Conservation (phyloP, 768 basidiomycete species). For the Porpolomopsis calyptriformis region DNA sequence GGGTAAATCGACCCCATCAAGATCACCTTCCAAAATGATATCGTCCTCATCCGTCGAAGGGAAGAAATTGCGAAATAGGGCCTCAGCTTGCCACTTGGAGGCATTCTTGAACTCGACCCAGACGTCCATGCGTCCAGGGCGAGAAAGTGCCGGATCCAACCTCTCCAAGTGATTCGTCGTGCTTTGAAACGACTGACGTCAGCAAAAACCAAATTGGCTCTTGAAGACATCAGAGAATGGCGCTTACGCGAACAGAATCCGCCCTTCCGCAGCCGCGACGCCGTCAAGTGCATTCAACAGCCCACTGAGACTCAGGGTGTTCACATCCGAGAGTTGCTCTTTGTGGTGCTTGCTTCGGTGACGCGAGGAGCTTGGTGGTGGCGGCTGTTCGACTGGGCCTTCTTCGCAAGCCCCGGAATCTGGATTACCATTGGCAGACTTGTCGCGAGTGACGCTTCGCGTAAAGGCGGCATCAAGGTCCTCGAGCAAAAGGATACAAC, state of each 20-base stretch:
- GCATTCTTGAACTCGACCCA: constrained; percentile 88
- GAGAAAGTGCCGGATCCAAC: constrained; percentile 82
- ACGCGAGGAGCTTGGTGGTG: not conserved
- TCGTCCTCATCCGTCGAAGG: constrained; percentile 48
- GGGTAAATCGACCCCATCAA: constrained; percentile 20
- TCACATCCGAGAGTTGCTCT: constrained; percentile 63
- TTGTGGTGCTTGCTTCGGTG: constrained; percentile 30
- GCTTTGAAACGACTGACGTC: constrained; percentile 23
- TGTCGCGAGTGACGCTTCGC: constrained; percentile 59
- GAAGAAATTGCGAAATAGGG: constrained; percentile 86
- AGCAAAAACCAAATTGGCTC: constrained; percentile 4
- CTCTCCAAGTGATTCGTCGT: constrained; percentile 89
- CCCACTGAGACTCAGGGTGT: constrained; percentile 73
- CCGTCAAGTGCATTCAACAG: constrained; percentile 79
- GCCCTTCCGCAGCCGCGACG: constrained; percentile 78
- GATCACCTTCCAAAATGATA: constrained; percentile 8
- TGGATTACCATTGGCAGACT: constrained; percentile 20
- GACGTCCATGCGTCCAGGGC: constrained; percentile 88
- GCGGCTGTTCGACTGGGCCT: constrained; percentile 14
- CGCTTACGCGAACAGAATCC: constrained; percentile 80
- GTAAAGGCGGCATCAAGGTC: constrained; percentile 88
- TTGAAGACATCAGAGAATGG: constrained; percentile 2
- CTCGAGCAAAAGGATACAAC: constrained; percentile 80
- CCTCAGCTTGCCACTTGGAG: constrained; percentile 76
- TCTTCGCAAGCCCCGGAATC: constrained; percentile 20